Evolutionary conservation across 192 early-diverging fungal species (phyloP), one percentile per base, ranked within the genome.

Genomic region (Cetraspora pellucida): DNA sequence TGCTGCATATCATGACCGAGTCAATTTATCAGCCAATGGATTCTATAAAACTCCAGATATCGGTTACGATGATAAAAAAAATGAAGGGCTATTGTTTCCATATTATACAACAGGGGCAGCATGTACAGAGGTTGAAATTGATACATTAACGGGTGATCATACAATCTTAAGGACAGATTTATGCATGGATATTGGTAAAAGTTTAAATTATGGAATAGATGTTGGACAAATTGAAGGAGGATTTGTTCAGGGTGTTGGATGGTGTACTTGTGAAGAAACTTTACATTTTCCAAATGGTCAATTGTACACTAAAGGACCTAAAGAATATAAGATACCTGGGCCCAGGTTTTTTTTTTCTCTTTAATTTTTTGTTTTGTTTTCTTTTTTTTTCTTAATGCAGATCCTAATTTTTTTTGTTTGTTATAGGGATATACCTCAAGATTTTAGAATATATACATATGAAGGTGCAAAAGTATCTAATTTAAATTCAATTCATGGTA

Each of bases 171-270:
- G 93, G 14, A 82, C 91, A 2, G 94, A 96, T 80, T 85, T 96
- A 60, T 81, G 86, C 55, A 95, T 96, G 94, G 95, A 96, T 75
- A 88, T 96, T 73, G 95, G 94, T 67, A 84, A 85, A 58, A 90
- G 90, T 43, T 88, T 96, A 50, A 96, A 96, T 81, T 93, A 93
- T 30, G 92, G 93, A 19, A 88, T 96, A 54, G 95, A 96, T 81
- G 86, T 95, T 71, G 95, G 95, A 9, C 93, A 96, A 80, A 95
- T 95, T 79, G 94, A 96, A 76, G 94, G 94, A 14, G 94, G 92
- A 9, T 96, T 94, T 81, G 81, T 89, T 8, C 93, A 95, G 77
- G 94, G 93, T 45, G 85, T 90, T 82, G 95, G 95, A 19, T 95
- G 92, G 95, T 87, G 84, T 11, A 95, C 95, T 2, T 85, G 90